phyloP scores from a whole-genome alignment of 345 rosid genomes.

The Linum usitatissimum region DNA sequence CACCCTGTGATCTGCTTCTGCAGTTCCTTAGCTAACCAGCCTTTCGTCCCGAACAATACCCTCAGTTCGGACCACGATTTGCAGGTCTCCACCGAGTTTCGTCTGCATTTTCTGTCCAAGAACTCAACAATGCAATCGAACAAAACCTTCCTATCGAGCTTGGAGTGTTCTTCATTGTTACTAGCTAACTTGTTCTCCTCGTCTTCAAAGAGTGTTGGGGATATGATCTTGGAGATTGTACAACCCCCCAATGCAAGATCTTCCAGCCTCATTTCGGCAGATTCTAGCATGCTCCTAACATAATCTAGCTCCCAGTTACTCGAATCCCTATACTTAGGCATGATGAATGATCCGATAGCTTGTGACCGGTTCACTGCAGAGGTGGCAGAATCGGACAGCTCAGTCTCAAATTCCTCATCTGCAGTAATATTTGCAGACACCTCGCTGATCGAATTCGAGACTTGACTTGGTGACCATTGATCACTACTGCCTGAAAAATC shows the following conservation, averaged over 20 bases:
- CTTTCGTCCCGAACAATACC: constrained; percentile 27
- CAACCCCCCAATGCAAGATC: constrained; percentile 39
- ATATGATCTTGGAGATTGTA: constrained; percentile 21
- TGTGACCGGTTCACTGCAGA: constrained; percentile 18
- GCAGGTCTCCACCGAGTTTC: constrained; percentile 35
- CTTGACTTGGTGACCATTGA: constrained; percentile 14
- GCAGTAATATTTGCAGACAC: constrained; percentile 13
- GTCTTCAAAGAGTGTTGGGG: constrained; percentile 34
- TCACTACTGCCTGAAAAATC: constrained; percentile 22
- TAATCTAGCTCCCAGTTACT: constrained; percentile 51
- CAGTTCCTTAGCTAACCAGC: constrained; percentile 51
- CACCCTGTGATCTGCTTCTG: constrained; percentile 38
- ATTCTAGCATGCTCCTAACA: constrained; percentile 33
- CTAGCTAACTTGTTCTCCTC: constrained; percentile 10
- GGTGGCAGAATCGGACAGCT: constrained; percentile 32
- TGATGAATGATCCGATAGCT: constrained; percentile 16
- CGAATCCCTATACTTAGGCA: constrained; percentile 17
- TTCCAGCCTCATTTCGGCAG: constrained; percentile 31
- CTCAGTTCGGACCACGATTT: constrained; percentile 31
- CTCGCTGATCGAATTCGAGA: constrained; percentile 14
- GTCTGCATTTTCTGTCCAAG: constrained; percentile 27
- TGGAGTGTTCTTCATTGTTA: constrained; percentile 28
- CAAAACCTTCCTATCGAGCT: constrained; percentile 38
- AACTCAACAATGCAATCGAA: constrained; percentile 49
- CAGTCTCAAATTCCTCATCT: constrained; percentile 17